These are phyloP conservation scores for Lepidium aucheri DNA, from an alignment of 345 rosid species.

Conservation along the genomic window DNA sequence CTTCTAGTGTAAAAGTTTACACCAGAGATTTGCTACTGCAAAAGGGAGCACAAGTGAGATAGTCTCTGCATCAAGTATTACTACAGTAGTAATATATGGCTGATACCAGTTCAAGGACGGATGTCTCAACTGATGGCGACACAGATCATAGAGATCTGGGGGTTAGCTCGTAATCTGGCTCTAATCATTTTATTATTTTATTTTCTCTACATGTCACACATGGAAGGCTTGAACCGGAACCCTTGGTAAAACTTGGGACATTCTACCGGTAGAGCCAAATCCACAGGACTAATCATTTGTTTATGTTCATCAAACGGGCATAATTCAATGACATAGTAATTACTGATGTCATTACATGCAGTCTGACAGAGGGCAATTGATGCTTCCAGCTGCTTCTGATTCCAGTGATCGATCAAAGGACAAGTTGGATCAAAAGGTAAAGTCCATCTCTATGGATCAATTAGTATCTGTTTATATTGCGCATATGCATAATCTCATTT, in stretches of 20 bases:
- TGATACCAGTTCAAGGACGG: conserved; percentile 83
- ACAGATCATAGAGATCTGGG: conserved; percentile 74
- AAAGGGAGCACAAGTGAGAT: conserved; percentile 31
- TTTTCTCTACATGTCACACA: conserved; percentile 19
- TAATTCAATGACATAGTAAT: not conserved
- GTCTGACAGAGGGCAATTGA: conserved; percentile 53
- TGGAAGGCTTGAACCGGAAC: conserved; percentile 12
- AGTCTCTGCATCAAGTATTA: conserved; percentile 39
- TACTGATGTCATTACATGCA: conserved; percentile 32
- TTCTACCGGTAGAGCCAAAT: not conserved
- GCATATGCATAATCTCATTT: conserved; percentile 4
- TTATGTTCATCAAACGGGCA: not conserved
- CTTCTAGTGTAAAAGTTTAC: conserved; percentile 7
- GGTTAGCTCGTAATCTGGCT: conserved; percentile 39
- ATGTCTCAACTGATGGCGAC: conserved; percentile 73
- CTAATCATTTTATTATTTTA: conserved; percentile 2
- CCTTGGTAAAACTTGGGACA: conserved; percentile 7
- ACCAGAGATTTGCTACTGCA: conserved; percentile 20
- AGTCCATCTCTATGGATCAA: not conserved
- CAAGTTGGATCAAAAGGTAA: conserved; percentile 85
- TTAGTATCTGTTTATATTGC: not conserved
- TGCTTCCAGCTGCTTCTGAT: conserved; percentile 51
- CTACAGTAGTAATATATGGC: conserved; percentile 54
- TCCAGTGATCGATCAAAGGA: conserved; percentile 92
- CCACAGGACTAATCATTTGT: not conserved